Base-by-base conservation (phyloP, 2,329 filamentous ascomycete genomes). In the Fusarium agapanthi region DNA sequence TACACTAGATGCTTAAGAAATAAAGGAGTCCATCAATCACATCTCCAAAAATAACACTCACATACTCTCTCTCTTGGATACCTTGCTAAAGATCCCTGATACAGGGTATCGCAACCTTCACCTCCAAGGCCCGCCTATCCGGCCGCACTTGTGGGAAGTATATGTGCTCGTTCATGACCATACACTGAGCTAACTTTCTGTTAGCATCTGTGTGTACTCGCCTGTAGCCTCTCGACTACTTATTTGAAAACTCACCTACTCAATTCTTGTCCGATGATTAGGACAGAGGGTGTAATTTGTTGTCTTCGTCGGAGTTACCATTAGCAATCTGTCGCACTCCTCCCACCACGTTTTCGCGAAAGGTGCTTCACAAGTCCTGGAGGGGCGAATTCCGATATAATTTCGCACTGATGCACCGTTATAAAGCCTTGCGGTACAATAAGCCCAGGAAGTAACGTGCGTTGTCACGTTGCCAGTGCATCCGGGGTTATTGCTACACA, bases 151-250 rank as follows among this genome's bases (percentile, higher is more conserved):
- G 11, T 13, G 11, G 16, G 5, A 13, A 9, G n/a, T 9, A 18
- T 26, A 4, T 18, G 16, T 9, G 16, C n/a, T 26, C 16, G 3
- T 26, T 12, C 2, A 43, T 26, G 2, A 24, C 16, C 4, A 26
- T 26, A n/a, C 16, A 4, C 11, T 20, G 5, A 20, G 16, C 16
- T 26, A 3, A 26, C 11, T 4, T 26, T 1, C 5, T 44, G 41
- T 44, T 26, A 44, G 11, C 16, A 26, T 44, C n/a, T 8, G 16
- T 18, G 5, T 5, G 16, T 10, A 8, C 13, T 41, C 13, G 11
- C 18, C 37, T 7, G 37, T 38, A 0, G 7, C 10, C 1, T 43
- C 3, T 7, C 5, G 10, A 6, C n/a, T 9, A 3, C n/a, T 9
- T 44, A 4, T 6, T 8, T 24, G 3, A 26, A 6, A 13, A 13